Conservation (phyloP, 176 grass and related monocot species). For the Oryza rufipogon region DNA sequence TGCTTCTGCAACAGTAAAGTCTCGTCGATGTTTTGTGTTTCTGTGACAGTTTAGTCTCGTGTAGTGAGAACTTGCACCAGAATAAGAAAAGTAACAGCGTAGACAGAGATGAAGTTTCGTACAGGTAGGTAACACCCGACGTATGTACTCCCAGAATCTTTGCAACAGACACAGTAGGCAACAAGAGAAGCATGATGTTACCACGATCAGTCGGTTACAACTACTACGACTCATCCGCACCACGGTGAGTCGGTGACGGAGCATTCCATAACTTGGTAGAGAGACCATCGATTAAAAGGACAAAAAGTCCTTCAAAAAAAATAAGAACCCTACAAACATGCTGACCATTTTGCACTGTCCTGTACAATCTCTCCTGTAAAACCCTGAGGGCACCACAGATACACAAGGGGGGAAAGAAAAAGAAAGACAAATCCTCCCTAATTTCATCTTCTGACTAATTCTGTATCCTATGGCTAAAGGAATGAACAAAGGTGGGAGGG, state of each 20-base stretch:
- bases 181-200: too few relatives aligned
- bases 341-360: constrained; percentile 34
- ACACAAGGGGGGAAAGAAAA: constrained; percentile 8
- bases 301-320: neutral
- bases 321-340: neutral
- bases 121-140: too few relatives aligned
- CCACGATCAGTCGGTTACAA: too few relatives aligned
- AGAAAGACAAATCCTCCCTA: constrained; percentile 27
- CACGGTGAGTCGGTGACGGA: neutral
- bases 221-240: too few relatives aligned
- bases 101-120: too few relatives aligned
- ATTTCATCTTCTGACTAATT: constrained; percentile 48
- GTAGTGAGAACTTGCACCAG: too few relatives aligned
- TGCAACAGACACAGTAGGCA: too few relatives aligned
- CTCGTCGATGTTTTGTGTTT: too few relatives aligned
- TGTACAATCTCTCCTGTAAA: constrained; percentile 71
- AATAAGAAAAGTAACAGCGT: too few relatives aligned
- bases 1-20: too few relatives aligned
- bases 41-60: too few relatives aligned
- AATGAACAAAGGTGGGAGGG: constrained; percentile 17
- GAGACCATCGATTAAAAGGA: neutral
- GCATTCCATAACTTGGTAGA: neutral
- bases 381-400: constrained; percentile 35
- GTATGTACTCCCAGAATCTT: too few relatives aligned
- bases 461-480: constrained; percentile 50